phyloP scores from a whole-genome alignment of 164 flowering plant genomes.

The Vitis rotundifolia region DNA sequence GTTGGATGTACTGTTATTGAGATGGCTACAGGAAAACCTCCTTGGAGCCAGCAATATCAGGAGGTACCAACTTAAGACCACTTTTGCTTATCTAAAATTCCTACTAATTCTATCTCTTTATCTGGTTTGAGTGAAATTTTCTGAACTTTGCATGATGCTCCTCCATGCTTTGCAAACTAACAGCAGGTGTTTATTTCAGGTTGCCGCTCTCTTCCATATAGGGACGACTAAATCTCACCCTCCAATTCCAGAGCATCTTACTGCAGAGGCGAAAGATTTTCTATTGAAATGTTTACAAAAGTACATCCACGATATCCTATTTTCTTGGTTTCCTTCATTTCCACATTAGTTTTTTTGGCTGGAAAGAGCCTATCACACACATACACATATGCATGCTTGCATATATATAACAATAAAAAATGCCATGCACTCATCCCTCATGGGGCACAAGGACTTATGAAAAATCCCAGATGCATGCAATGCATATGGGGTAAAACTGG shows the following conservation, averaged over 20 bases:
- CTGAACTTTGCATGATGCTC: not conserved
- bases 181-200: constrained; percentile 38
- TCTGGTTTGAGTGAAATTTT: not conserved
- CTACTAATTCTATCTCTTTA: not conserved
- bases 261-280: constrained; percentile 87
- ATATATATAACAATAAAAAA: too few relatives aligned
- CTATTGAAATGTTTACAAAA: constrained; percentile 78
- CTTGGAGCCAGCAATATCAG: constrained; percentile 97
- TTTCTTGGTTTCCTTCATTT: not conserved
- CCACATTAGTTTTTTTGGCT: not conserved
- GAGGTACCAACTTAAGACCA: constrained; percentile 48
- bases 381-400: too few relatives aligned
- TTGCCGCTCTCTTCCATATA: constrained; percentile 88
- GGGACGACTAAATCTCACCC: constrained; percentile 97
- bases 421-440: too few relatives aligned
- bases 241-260: constrained; percentile 94
- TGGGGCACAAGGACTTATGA: too few relatives aligned
- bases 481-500: too few relatives aligned
- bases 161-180: constrained; percentile 7
- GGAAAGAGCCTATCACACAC: too few relatives aligned
- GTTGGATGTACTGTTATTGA: constrained; percentile 99
- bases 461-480: too few relatives aligned
- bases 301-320: constrained; percentile 35
- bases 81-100: not conserved
- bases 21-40: constrained; percentile 99